Evolutionary conservation across 306 rosid species (phyloP), one percentile per base, ranked within the genome.

Genomic region (Delonix regia): DNA sequence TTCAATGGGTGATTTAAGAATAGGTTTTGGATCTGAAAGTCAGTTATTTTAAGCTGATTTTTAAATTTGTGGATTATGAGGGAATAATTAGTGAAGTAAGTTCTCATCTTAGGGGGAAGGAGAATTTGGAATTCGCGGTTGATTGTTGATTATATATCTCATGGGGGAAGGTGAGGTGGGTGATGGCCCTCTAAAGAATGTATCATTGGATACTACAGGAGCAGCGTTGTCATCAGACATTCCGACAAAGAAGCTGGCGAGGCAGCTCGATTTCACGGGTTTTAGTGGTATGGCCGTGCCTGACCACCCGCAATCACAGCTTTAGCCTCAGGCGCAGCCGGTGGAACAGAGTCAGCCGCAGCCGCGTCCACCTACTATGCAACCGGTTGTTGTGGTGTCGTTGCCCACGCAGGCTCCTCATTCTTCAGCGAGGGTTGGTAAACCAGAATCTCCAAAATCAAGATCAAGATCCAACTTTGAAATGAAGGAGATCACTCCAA

Each of bases 201-300:
- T 39, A 36, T 82, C 86, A 73, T 82, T 89, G 38, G 92, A 91
- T 59, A 87, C 82, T 36, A 61, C 76, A 0, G 44, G 81, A 21
- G 55, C 72, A 2, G 41, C 78, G 2, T 49, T 83, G 68, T 62
- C 83, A 11, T 79, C 89, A 2, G 97, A 92, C 64, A 80, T 82
- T 84, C 93, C 94, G 48, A 78, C 89, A 66, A 93, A 90, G 90
- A 93, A 91, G 89, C 95, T 93, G 3, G 97, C 95, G 49, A 87
- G 98, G 86, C 98, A 93, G 88, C 97, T 93, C 74, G 98, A 91
- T 89, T 93, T 93, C 89, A 91, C 93, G 25, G 91, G 80, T 52
- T 81, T 77, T 51, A 75, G 33, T 84, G 86, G 14, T n/a, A n/a
- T n/a, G n/a, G n/a, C n/a, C n/a, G n/a, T n/a, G n/a, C n/a, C n/a